phyloP scores from a whole-genome alignment of 495 filamentous ascomycete species.

The Friedmanniomyces endolithicus region DNA sequence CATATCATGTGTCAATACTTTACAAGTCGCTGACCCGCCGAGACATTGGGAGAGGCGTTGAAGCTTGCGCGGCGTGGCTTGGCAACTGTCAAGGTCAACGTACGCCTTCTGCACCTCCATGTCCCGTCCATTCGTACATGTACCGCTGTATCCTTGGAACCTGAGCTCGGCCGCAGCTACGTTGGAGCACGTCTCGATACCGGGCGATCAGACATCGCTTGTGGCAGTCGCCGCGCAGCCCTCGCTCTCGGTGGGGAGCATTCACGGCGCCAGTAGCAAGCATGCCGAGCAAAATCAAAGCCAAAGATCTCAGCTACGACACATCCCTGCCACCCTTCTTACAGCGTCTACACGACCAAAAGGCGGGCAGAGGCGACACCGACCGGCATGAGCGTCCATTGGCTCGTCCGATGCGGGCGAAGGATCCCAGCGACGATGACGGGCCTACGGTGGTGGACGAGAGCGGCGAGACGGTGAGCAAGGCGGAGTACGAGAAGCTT shows the following conservation, averaged over 20 bases:
- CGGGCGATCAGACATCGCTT: too few species aligned
- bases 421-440: constrained; percentile 35
- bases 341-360: constrained; percentile 32
- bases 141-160: too few species aligned
- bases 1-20: too few species aligned
- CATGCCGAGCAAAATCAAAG: constrained; percentile 27
- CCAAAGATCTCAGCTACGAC: constrained; percentile 37
- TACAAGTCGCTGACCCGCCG: too few species aligned
- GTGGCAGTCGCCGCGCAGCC: too few species aligned
- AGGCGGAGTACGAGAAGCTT: constrained; percentile 34
- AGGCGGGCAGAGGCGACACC: constrained; percentile 25
- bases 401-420: constrained; percentile 29
- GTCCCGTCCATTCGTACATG: not conserved
- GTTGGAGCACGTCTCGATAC: too few species aligned
- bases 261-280: not conserved
- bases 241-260: too few species aligned
- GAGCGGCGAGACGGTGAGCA: constrained; percentile 31
- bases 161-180: too few species aligned
- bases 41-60: not conserved
- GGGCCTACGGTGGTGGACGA: constrained; percentile 40
- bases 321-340: constrained; percentile 22
- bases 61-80: not conserved
- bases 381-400: constrained; percentile 32
- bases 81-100: not conserved
- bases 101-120: not conserved